Evolutionary conservation across 2,329 filamentous ascomycete species (phyloP).

Genomic region (Arthrobotrys sinensis): DNA sequence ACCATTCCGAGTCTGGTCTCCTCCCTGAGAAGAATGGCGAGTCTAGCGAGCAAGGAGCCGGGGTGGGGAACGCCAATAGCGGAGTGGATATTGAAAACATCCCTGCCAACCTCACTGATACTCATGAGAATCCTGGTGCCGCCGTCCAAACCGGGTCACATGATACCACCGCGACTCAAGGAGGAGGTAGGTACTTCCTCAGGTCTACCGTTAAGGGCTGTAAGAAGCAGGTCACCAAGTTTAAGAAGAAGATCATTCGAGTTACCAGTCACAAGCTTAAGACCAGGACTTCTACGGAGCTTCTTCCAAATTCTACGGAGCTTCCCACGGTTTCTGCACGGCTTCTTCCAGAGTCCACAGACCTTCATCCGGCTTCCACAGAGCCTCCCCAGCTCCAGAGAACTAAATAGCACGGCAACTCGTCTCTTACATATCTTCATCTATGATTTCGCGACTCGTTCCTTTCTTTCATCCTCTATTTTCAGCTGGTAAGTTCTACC

Average conservation of each 20-base stretch:
- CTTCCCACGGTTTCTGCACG: background rate
- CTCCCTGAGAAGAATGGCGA: background rate
- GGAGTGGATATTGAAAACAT: background rate
- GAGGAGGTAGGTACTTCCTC: background rate
- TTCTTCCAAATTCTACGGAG: background rate
- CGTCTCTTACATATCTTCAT: too few species aligned
- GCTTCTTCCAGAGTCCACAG: background rate
- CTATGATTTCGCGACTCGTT: too few species aligned
- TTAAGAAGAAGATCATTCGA: background rate
- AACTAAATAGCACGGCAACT: too few species aligned
- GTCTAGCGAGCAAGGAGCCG: background rate
- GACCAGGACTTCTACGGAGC: background rate
- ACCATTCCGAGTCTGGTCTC: background rate
- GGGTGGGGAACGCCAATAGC: background rate
- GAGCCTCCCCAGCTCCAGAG: too few species aligned
- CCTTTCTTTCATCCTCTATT: too few species aligned
- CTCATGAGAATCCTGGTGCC: background rate
- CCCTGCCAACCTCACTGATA: background rate
- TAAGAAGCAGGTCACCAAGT: slow-evolving; percentile 2
- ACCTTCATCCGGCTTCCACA: too few species aligned
- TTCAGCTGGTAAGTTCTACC: too few species aligned
- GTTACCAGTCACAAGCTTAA: background rate
- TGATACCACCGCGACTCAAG: too few species aligned
- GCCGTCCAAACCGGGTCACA: background rate
- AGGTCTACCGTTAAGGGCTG: slow-evolving; percentile 1